Evolutionary conservation across 2,329 filamentous ascomycete species (phyloP).

Genomic region (Tolypocladium sp.): DNA sequence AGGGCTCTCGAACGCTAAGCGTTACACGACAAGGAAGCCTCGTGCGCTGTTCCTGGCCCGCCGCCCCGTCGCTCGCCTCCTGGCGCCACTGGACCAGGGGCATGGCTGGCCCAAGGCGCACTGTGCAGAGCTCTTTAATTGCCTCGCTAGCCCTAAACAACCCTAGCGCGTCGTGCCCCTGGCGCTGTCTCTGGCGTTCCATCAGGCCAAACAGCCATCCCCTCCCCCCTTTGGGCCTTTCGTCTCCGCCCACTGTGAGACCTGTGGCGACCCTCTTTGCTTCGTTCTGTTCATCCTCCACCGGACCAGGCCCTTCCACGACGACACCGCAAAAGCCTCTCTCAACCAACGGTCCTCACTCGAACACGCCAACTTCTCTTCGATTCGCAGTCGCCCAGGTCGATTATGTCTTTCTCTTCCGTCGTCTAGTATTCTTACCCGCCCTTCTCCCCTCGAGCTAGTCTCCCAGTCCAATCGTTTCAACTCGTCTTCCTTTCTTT

Average conservation of each 20-base stretch:
- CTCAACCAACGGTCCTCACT: neutral
- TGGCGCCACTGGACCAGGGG: neutral
- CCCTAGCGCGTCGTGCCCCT: constrained; percentile 4
- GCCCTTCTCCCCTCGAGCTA: constrained; percentile 9
- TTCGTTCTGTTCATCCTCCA: constrained; percentile 4
- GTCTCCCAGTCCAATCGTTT: constrained; percentile 14
- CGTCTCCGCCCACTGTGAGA: constrained; percentile 8
- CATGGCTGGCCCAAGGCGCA: constrained; percentile 1
- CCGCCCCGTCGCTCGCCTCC: neutral
- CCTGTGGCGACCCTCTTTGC: constrained; percentile 7
- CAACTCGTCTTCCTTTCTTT: constrained; percentile 15
- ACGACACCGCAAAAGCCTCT: neutral
- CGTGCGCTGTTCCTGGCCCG: neutral
- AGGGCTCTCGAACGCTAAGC: neutral
- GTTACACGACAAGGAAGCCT: neutral
- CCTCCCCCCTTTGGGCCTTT: neutral
- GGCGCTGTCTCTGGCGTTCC: neutral
- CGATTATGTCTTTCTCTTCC: constrained; percentile 26
- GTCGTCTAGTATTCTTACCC: constrained; percentile 9
- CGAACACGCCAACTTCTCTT: constrained; percentile 6
- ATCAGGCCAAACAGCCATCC: neutral
- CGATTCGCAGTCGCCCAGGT: constrained; percentile 11
- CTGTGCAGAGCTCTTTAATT: constrained; percentile 3
- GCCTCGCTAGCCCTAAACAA: constrained; percentile 1
- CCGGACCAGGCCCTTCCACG: neutral